Evolutionary conservation across 306 rosid species (phyloP), one percentile per base, ranked within the genome.

Genomic region (Vicia villosa): DNA sequence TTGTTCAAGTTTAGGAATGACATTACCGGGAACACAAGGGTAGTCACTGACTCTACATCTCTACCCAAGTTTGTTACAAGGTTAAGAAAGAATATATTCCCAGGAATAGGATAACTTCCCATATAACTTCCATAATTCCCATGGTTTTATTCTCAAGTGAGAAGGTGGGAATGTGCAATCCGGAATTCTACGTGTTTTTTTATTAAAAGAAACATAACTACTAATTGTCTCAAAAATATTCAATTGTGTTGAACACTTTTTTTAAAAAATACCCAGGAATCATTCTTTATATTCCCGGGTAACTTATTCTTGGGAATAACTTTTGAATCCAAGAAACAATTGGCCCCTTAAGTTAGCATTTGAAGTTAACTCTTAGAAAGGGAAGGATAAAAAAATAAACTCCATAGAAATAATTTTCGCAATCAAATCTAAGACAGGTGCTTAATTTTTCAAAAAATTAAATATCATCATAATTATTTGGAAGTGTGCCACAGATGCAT

Each of bases 401-500:
- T 51, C 3, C 26, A 50, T 1, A 50, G 26, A 8, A 12, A 10
- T 8, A 0, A 19, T 50, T 50, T 50, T 50, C 28, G n/a, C n/a
- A n/a, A n/a, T n/a, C n/a, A n/a, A n/a, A n/a, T n/a, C n/a, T n/a
- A n/a, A n/a, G 3, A 51, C 57, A 51, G 14, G 28, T 13, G 7
- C 57, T 19, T 51, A 10, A 19, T 51, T 19, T 51, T 51, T 19
- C 14, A 51, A 51, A 51, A 51, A 51, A 51, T 51, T 19, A 20
- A 19, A 51, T 51, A 51, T 51, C 57, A 51, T 51, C 20, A 51
- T 51, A 19, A 51, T 10, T 52, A 20, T 20, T 52, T 52, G 58
- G 8, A 52, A 52, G 32, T 49, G 55, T 0, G 32, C 32, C 58
- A 21, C 30, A 21, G 15, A 52, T 20, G 8, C 30, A 52, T 8